Percentiles rank a stretch among this genome's conserved stretches.
phyloP scores from a whole-genome alignment of 768 basidiomycete genomes.

The Tulasnella sp. region DNA sequence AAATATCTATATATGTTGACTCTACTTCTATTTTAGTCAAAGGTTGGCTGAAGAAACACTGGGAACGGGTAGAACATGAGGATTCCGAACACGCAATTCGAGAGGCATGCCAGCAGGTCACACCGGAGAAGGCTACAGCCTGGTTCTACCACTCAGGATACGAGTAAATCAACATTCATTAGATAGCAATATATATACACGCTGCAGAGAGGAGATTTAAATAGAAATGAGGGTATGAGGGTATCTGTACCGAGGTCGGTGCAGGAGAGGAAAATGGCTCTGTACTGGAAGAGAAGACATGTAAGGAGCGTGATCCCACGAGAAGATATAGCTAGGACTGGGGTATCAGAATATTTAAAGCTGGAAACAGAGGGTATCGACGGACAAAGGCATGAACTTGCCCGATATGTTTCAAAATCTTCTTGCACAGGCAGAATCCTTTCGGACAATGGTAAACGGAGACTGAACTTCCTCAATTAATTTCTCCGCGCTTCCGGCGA shows the following conservation, averaged over 20 bases:
- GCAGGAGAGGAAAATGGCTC: too few species aligned
- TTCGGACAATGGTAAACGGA: too few species aligned
- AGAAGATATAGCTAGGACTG: too few species aligned
- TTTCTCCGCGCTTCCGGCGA: too few species aligned
- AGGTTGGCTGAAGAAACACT: slow-evolving; percentile 20
- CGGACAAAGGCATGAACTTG: too few species aligned
- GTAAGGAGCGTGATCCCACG: too few species aligned
- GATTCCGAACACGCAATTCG: slow-evolving; percentile 18
- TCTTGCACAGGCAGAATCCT: not conserved
- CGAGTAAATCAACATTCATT: not conserved
- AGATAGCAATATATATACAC: not conserved
- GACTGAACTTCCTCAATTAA: too few species aligned
- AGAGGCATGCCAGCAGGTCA: slow-evolving; percentile 22
- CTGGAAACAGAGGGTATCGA: not conserved
- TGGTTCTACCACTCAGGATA: slow-evolving; percentile 24
- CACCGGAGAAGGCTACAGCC: slow-evolving; percentile 20
- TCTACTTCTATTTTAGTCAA: slow-evolving; percentile 18
- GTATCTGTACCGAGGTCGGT: too few species aligned
- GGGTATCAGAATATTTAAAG: too few species aligned
- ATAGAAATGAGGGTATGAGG: too few species aligned
- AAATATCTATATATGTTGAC: not conserved
- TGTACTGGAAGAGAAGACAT: too few species aligned
- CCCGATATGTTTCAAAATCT: too few species aligned
- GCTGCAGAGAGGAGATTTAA: not conserved
- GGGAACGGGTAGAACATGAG: not conserved